phyloP scores from a whole-genome alignment of 1,284 basidiomycete species.

The Mrakiaceae sp. region DNA sequence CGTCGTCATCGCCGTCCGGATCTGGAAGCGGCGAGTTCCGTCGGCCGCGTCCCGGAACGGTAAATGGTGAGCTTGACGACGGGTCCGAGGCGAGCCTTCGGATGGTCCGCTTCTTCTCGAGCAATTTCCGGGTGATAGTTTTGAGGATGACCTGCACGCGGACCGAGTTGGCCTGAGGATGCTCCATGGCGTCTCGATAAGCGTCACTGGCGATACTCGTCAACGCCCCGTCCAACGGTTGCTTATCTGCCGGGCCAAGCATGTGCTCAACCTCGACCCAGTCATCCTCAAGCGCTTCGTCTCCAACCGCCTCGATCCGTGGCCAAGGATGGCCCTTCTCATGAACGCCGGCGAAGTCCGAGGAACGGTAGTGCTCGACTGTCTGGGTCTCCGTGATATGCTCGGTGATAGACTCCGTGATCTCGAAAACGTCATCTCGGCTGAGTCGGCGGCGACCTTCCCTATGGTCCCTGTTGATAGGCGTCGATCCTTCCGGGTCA shows the following conservation, averaged over 20 bases:
- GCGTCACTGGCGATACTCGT: conserved; percentile 18
- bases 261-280: conserved; percentile 34
- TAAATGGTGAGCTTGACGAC: no score
- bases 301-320: neutral
- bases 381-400: conserved; percentile 21
- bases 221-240: neutral
- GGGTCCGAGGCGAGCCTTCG: no score
- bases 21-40: no score
- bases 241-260: conserved; percentile 4
- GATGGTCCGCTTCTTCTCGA: conserved; percentile 34
- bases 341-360: neutral
- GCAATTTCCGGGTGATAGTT: conserved; percentile 38
- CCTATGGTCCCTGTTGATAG: conserved; percentile 16
- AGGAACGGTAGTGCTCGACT: conserved; percentile 19
- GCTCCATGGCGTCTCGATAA: conserved; percentile 26
- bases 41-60: no score
- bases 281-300: conserved; percentile 23
- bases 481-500: conserved; percentile 21
- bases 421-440: conserved; percentile 32
- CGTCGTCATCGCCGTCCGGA: neutral
- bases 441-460: conserved; percentile 2
- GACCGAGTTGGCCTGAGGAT: conserved; percentile 27
- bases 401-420: conserved; percentile 35
- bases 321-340: neutral
- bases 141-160: conserved; percentile 36